Percentiles rank a stretch among this genome's conserved stretches.
Evolutionary conservation across 2,329 filamentous ascomycete species (phyloP).

Genomic region (Pestalotiopsis sp.): DNA sequence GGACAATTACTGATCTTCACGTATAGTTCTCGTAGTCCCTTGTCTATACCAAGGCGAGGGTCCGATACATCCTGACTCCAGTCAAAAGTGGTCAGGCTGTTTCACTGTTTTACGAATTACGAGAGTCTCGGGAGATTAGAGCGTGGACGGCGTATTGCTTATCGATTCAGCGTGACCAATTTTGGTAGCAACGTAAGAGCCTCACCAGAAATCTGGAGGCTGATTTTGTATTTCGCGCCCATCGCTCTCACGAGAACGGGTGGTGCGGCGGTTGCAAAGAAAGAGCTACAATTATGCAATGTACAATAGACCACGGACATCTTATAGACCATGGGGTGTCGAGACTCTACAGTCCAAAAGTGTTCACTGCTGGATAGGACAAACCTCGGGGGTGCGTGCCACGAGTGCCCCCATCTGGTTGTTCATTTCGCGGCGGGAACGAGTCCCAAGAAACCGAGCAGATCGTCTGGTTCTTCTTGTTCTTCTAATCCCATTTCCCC

Average conservation of each 20-base stretch:
- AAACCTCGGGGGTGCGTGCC: background rate
- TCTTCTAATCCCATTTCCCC: slow-evolving; percentile 68
- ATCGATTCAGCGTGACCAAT: background rate
- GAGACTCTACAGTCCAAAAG: background rate
- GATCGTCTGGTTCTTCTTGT: slow-evolving; percentile 46
- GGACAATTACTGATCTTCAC: slow-evolving; percentile 7
- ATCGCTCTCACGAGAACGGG: slow-evolving; percentile 4
- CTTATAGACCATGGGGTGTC: slow-evolving; percentile 2
- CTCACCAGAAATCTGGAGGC: background rate
- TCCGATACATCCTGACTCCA: background rate
- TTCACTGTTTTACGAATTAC: slow-evolving; percentile 3
- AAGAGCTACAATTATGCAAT: background rate
- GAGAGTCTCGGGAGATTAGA: slow-evolving; percentile 7
- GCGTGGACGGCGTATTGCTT: slow-evolving; percentile 10
- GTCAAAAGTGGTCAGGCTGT: background rate
- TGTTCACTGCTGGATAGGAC: background rate
- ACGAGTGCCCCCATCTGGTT: background rate
- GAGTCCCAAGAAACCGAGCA: slow-evolving; percentile 55
- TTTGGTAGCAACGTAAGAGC: slow-evolving; percentile 2
- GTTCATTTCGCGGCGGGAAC: slow-evolving; percentile 16
- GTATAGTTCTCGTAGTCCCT: slow-evolving; percentile 29
- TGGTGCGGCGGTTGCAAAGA: background rate
- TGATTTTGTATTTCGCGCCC: background rate
- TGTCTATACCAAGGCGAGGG: background rate
- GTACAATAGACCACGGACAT: slow-evolving; percentile 9